Conservation (phyloP, 2,329 filamentous ascomycete species). For the Phialemonium atrogriseum region DNA sequence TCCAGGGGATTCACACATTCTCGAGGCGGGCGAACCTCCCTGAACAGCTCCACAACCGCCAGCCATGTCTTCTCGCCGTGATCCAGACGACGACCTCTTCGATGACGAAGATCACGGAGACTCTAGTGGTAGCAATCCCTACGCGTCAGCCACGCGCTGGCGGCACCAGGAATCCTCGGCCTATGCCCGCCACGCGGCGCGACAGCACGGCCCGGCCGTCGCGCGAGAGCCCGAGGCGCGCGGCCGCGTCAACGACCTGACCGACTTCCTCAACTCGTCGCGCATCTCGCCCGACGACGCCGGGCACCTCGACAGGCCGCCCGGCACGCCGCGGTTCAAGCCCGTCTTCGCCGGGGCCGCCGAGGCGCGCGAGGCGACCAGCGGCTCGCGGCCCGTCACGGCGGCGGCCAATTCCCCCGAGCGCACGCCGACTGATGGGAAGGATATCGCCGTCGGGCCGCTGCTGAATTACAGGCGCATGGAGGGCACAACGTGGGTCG, state of each 20-base stretch:
- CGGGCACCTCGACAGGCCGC: conserved; percentile 12
- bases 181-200: conserved; percentile 35
- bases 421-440: conserved; percentile 29
- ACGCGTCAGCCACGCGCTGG: conserved; percentile 51
- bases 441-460: conserved; percentile 62
- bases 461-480: conserved; percentile 72
- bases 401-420: conserved; percentile 1
- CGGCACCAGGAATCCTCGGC: conserved; percentile 55
- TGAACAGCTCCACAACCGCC: conserved; percentile 1
- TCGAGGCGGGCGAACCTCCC: too few relatives aligned
- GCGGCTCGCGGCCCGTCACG: conserved; percentile 12
- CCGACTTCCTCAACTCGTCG: conserved; percentile 46
- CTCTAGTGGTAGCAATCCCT: conserved; percentile 35
- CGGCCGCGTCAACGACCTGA: conserved; percentile 40
- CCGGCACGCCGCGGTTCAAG: conserved; percentile 23
- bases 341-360: conserved; percentile 41
- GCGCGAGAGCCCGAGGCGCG: conserved; percentile 32
- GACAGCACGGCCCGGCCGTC: conserved; percentile 7
- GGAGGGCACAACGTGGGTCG: conserved; percentile 64
- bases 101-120: conserved; percentile 13
- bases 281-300: conserved; percentile 35
- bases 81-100: conserved; percentile 6
- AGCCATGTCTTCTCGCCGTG: conserved; percentile 12
- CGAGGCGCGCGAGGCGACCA: conserved; percentile 20
- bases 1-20: too few relatives aligned